Percentiles rank a stretch among this genome's conserved stretches.
Conservation (phyloP, 1,139 yeast genomes). For the Debaryomycetaceae sp. region DNA sequence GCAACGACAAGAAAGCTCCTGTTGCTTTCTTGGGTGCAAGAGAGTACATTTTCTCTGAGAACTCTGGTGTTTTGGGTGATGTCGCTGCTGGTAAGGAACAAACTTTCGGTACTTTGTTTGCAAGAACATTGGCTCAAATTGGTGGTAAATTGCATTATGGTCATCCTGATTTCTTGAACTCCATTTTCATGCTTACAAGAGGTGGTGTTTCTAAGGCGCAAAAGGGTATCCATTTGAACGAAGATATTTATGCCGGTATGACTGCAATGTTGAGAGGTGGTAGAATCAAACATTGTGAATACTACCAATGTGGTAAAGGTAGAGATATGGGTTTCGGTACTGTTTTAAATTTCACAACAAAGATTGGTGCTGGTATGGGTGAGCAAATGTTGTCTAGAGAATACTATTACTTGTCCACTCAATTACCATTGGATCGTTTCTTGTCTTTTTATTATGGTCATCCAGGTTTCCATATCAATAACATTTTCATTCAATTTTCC, state of each 20-base stretch:
- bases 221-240: conserved; percentile 96
- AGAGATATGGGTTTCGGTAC: conserved; percentile 99
- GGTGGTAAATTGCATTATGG: conserved; percentile 99
- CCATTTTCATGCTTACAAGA: conserved; percentile 93
- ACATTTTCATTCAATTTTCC: conserved; percentile 91
- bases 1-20: conserved; percentile 54
- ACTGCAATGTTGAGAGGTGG: conserved; percentile 97
- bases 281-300: conserved; percentile 97
- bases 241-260: conserved; percentile 99
- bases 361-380: conserved; percentile 99
- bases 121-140: conserved; percentile 95
- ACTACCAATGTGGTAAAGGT: conserved; percentile 99
- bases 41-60: conserved; percentile 98
- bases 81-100: conserved; percentile 99
- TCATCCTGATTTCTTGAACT: conserved; percentile 98
- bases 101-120: conserved; percentile 96
- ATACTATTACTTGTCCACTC: conserved; percentile 96
- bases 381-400: conserved; percentile 99
- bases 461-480: conserved; percentile 98
- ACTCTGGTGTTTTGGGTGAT: conserved; percentile 98
- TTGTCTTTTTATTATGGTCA: conserved; percentile 97
- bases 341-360: conserved; percentile 95
- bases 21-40: conserved; percentile 99
- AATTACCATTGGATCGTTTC: conserved; percentile 95
- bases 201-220: conserved; percentile 99